Evolutionary conservation across 805 yeast species (phyloP).

Genomic region (Lachancea nothofagi): DNA sequence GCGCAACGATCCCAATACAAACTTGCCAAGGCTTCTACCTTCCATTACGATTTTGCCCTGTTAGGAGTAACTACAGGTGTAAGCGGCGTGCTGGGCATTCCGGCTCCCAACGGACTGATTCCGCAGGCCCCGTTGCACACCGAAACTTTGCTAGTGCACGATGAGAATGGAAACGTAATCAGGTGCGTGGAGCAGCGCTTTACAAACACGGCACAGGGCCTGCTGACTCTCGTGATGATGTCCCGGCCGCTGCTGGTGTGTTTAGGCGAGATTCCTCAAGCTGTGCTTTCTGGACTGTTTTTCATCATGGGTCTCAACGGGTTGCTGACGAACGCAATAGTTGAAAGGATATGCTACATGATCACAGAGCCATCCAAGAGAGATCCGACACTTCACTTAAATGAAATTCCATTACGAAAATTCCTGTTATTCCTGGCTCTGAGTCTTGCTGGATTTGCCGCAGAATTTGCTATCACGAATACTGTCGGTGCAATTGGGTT

Average conservation of each 20-base stretch:
- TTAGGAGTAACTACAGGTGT: conserved; percentile 84
- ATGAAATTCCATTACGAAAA: conserved; percentile 30
- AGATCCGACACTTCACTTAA: conserved; percentile 30
- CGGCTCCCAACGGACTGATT: conserved; percentile 93
- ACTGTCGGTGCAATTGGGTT: conserved; percentile 92
- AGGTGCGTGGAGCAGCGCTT: conserved; percentile 85
- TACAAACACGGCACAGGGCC: conserved; percentile 80
- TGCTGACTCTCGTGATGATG: conserved; percentile 82
- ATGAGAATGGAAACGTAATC: conserved; percentile 30
- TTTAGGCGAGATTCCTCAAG: conserved; percentile 82
- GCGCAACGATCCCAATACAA: conserved; percentile 83
- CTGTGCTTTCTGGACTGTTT: conserved; percentile 86
- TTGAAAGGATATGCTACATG: conserved; percentile 56
- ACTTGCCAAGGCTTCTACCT: conserved; percentile 76
- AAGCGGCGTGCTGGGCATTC: conserved; percentile 82
- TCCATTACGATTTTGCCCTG: conserved; percentile 87
- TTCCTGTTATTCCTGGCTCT: conserved; percentile 51
- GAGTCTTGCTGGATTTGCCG: conserved; percentile 63
- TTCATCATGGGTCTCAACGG: conserved; percentile 91
- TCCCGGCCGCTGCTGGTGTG: conserved; percentile 78
- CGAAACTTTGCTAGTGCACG: conserved; percentile 54
- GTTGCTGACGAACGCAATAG: conserved; percentile 57
- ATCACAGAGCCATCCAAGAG: conserved; percentile 50
- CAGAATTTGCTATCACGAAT: conserved; percentile 79
- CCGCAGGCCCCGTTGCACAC: conserved; percentile 98